Percentiles rank a stretch among this genome's conserved stretches.
Evolutionary conservation across 2,329 filamentous ascomycete genomes (phyloP).

Genomic region (Verticillium longisporum): DNA sequence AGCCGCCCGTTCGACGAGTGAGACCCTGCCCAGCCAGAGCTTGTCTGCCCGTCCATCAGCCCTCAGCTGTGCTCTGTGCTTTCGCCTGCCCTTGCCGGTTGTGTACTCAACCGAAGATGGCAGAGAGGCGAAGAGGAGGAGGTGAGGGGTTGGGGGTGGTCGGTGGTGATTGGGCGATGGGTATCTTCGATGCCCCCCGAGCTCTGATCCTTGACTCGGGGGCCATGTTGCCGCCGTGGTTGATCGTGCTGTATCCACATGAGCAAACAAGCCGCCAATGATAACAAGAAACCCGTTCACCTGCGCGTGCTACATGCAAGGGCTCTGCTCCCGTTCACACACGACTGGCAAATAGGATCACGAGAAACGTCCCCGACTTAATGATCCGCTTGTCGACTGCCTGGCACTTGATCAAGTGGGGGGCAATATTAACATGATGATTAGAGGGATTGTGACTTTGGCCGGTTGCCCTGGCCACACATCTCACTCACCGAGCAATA

Average conservation of each 20-base stretch:
- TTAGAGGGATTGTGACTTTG: background rate
- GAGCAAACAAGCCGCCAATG: background rate
- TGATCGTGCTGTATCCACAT: background rate
- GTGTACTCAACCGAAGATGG: background rate
- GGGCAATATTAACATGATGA: background rate
- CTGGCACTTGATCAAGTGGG: background rate
- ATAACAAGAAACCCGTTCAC: background rate
- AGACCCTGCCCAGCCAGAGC: background rate
- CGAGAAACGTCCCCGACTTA: background rate
- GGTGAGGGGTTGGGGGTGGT: background rate
- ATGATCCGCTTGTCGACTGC: background rate
- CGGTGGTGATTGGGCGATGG: background rate
- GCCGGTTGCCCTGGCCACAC: background rate
- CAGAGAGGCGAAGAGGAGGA: background rate
- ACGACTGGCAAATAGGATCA: background rate
- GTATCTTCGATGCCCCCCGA: background rate
- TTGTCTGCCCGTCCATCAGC: background rate
- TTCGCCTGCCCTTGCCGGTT: background rate
- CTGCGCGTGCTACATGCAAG: background rate
- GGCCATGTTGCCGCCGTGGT: background rate
- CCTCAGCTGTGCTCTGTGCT: background rate
- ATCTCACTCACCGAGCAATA: too few relatives aligned
- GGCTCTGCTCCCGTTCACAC: background rate
- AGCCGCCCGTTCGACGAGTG: background rate
- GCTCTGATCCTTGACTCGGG: background rate